phyloP scores from a whole-genome alignment of 176 grass and related monocot species.

The Oryza longistaminata region DNA sequence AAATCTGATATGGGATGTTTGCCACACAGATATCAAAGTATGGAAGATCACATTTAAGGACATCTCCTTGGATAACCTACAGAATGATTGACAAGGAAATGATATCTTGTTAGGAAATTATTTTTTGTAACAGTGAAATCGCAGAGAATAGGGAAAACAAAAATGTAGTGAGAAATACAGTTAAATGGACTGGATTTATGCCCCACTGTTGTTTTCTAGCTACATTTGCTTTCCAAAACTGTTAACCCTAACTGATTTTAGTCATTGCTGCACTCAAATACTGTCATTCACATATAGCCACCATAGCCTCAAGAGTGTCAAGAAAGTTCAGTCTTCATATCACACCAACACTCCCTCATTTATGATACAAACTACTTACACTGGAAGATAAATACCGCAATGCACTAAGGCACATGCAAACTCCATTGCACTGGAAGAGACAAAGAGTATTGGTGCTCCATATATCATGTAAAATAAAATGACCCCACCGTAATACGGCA shows the following conservation, averaged over 20 bases:
- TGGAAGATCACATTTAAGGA: conserved; percentile 87
- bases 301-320: not conserved
- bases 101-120: not conserved
- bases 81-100: not conserved
- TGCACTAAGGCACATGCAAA: not conserved
- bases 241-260: not conserved
- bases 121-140: not conserved
- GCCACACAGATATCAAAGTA: conserved; percentile 98
- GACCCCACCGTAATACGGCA: not conserved
- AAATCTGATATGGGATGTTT: conserved; percentile 95
- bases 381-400: not conserved
- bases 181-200: not conserved
- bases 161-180: not conserved
- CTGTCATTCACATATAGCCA: not conserved
- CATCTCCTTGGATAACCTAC: conserved; percentile 96
- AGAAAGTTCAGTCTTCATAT: not conserved
- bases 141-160: not conserved
- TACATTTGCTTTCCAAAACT: not conserved
- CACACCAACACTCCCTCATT: not conserved
- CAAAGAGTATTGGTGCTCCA: not conserved
- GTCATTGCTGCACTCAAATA: not conserved
- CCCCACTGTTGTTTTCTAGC: not conserved
- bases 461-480: not conserved
- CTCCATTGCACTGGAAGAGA: not conserved
- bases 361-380: not conserved